These are phyloP conservation scores for Geotrichum bryndzae DNA, from an alignment of 1,139 yeast genomes.

Conservation along the genomic window DNA sequence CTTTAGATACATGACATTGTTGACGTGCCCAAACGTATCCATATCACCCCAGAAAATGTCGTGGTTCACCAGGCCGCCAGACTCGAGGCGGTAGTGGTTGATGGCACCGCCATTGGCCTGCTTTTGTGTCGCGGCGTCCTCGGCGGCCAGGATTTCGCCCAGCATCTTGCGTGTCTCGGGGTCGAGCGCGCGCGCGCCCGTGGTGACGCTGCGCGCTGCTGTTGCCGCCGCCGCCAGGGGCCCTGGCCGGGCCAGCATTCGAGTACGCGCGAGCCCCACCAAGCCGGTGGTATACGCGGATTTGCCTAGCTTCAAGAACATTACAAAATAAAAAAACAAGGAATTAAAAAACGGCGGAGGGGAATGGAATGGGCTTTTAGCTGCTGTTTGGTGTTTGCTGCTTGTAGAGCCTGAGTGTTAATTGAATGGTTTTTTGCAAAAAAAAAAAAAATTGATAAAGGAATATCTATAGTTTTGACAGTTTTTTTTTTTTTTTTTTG, in stretches of 20 bases:
- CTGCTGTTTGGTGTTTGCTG: too few species aligned
- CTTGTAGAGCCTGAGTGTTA: too few species aligned
- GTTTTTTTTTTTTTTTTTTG: background rate
- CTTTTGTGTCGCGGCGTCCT: background rate
- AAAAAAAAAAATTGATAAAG: background rate
- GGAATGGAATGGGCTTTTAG: too few species aligned
- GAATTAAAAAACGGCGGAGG: too few species aligned
- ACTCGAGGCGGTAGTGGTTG: conserved; percentile 16
- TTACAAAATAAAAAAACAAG: too few species aligned
- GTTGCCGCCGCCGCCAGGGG: background rate
- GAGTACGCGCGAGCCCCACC: background rate
- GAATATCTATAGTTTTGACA: background rate
- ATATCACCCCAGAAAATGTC: conserved; percentile 34
- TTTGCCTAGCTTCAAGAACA: too few species aligned
- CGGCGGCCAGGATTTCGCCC: background rate
- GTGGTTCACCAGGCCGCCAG: conserved; percentile 28
- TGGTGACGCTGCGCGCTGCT: background rate
- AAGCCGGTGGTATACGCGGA: background rate
- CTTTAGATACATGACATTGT: conserved; percentile 33
- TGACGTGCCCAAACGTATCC: conserved; percentile 34
- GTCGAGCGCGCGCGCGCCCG: background rate
- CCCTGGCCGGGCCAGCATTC: background rate
- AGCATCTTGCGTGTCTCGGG: background rate
- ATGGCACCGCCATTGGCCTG: background rate
- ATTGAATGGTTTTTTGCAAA: background rate